Base-by-base conservation (phyloP, 805 yeast species). In the Starmerella gropengiesseri region DNA sequence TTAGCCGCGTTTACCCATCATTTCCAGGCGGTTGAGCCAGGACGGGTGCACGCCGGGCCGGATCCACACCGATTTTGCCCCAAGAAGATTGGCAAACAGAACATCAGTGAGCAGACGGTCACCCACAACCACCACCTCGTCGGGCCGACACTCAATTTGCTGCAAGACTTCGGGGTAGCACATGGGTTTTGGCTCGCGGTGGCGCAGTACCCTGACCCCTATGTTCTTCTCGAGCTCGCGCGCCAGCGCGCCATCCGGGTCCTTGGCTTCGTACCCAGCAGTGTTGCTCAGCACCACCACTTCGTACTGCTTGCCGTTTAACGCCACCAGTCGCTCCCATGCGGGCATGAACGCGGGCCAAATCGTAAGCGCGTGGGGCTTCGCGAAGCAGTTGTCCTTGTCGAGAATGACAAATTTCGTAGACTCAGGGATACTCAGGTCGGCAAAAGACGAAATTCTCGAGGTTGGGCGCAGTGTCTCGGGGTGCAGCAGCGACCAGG, bases 351-450 rank as follows among this genome's bases (percentile, higher is more conserved):
- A 87, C 2, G 65, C 81, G 0, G 82, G 85, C 82, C 84, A 86
- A 1, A 89, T 81, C 45, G 74, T 71, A 46, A 78, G 81, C 46
- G 77, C 81, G 43, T 83, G 81, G 27, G 87, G 87, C 45, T 73
- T 71, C 5, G 98, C 94, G 59, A 91, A 82, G 57, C 97, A 89
- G 60, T 91, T 91, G 62, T 91, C 98, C 59, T 91, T 91, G 57
- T 91, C 98, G 20, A 91, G 66, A 0, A 91, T 89, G 1, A 87
- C 70, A 0, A 86, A 94, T 55, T 75, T 78, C 44, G 83, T 80
- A 31, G 37, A 37, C 2, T 19, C 20, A 2, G 55, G 55, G 7
- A 54, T 19, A 4, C 21, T 27, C 28, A 55, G 41, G 5, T 49
- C 52, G 13, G 27, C 31, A 36, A 55, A 54, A 7, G 11, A 38